These are phyloP conservation scores for Microcyclospora pomicola DNA, from an alignment of 2,329 filamentous ascomycete genomes.

Conservation along the genomic window DNA sequence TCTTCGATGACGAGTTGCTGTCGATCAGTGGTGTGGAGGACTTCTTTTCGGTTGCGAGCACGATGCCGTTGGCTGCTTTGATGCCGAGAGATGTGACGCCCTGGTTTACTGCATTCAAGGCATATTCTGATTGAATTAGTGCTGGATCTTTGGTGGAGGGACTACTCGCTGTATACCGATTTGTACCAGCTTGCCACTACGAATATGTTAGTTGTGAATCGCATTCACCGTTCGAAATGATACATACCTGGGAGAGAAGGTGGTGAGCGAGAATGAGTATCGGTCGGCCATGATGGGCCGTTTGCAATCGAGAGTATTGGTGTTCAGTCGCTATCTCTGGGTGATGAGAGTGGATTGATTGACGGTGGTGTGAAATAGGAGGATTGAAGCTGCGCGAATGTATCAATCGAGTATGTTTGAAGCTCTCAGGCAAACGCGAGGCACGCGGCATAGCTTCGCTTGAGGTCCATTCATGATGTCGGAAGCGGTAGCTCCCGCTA, in stretches of 20 bases:
- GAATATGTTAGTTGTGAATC: constrained; percentile 28
- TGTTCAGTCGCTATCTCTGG: neutral
- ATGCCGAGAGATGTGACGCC: constrained; percentile 96
- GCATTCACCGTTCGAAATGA: neutral
- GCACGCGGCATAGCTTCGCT: neutral
- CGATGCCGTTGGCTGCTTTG: constrained; percentile 98
- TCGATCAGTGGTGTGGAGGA: constrained; percentile 96
- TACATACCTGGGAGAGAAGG: constrained; percentile 89
- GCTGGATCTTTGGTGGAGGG: constrained; percentile 3
- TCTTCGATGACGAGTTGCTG: constrained; percentile 85
- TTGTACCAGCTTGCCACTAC: constrained; percentile 94
- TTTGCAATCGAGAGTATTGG: neutral
- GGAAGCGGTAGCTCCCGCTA: no score
- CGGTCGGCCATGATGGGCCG: constrained; percentile 70
- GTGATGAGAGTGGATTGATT: no score
- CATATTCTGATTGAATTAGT: constrained; percentile 60
- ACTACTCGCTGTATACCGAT: constrained; percentile 51
- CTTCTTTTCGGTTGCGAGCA: constrained; percentile 98
- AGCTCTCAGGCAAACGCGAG: constrained; percentile 7
- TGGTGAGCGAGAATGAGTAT: constrained; percentile 98
- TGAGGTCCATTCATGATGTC: no score
- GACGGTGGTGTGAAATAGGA: no score
- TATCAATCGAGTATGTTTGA: neutral
- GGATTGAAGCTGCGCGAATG: no score
- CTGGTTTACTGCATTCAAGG: constrained; percentile 96